Conservation (phyloP, 2,329 filamentous ascomycete genomes). For the Drechslerella dactyloides region DNA sequence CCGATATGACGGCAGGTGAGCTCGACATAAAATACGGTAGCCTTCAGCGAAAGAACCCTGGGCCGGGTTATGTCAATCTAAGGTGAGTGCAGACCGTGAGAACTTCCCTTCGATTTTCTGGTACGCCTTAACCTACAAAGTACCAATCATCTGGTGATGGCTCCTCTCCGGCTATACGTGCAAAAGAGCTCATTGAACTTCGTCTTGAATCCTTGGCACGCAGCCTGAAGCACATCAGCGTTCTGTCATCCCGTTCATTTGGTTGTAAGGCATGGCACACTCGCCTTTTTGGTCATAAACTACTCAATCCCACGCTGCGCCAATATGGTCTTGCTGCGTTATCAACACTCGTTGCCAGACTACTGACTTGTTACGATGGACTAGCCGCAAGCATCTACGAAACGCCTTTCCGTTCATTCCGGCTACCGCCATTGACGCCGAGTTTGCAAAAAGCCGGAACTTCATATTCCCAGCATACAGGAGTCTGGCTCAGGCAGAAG, state of each 20-base stretch:
- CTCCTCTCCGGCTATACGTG: no score
- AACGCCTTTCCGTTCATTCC: slow-evolving; percentile 58
- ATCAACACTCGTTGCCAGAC: slow-evolving; percentile 11
- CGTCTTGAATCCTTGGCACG: no score
- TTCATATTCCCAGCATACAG: slow-evolving; percentile 56
- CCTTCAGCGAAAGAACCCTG: slow-evolving; percentile 53
- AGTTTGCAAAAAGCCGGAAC: slow-evolving; percentile 56
- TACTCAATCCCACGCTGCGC: no score
- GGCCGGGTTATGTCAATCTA: slow-evolving; percentile 26
- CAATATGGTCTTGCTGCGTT: no score
- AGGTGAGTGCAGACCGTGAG: slow-evolving; percentile 19
- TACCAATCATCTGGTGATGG: no score
- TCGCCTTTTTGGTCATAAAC: not conserved
- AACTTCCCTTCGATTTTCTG: slow-evolving; percentile 51
- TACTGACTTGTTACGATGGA: slow-evolving; percentile 34
- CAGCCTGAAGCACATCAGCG: no score
- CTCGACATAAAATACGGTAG: slow-evolving; percentile 54
- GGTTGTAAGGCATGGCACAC: no score
- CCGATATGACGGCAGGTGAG: slow-evolving; percentile 54
- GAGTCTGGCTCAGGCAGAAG: slow-evolving; percentile 57
- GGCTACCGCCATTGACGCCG: slow-evolving; percentile 57
- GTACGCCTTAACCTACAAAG: slow-evolving; percentile 9
- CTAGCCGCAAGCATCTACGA: slow-evolving; percentile 55
- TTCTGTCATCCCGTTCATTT: no score
- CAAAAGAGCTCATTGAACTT: no score